phyloP scores from a whole-genome alignment of 805 yeast genomes.

The Metschnikowia dekortorum region DNA sequence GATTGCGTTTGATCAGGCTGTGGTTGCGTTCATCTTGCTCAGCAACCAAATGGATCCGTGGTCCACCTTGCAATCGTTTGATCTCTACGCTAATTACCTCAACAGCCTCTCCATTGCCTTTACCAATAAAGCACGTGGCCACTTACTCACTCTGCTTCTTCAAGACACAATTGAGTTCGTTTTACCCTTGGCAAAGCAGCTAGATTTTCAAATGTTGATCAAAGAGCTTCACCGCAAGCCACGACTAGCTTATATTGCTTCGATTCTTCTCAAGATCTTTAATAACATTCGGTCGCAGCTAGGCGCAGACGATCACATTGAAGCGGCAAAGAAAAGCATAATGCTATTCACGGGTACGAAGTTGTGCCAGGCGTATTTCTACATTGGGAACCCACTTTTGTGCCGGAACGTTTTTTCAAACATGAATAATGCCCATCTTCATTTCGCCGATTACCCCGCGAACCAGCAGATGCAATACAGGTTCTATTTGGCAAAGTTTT shows the following conservation, averaged over 20 bases:
- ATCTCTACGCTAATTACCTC: conserved; percentile 44
- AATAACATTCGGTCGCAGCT: conserved; percentile 53
- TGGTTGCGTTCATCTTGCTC: conserved; percentile 44
- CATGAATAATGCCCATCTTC: conserved; percentile 48
- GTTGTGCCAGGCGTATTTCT: conserved; percentile 54
- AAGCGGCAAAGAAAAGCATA: conserved; percentile 42
- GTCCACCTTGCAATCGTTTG: conserved; percentile 50
- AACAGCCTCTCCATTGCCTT: conserved; percentile 48
- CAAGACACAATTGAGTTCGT: conserved; percentile 33
- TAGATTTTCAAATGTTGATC: conserved; percentile 39
- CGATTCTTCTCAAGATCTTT: conserved; percentile 53
- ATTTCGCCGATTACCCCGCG: conserved; percentile 35
- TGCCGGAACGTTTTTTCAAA: conserved; percentile 62
- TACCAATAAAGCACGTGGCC: conserved; percentile 39
- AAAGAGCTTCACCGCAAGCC: conserved; percentile 40
- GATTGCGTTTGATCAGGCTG: conserved; percentile 43
- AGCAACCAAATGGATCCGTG: conserved; percentile 52
- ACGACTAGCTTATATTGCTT: conserved; percentile 47
- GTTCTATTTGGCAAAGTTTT: conserved; percentile 50
- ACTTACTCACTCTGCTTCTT: conserved; percentile 33
- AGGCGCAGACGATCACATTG: conserved; percentile 34
- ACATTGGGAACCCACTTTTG: conserved; percentile 49
- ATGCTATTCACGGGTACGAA: conserved; percentile 50
- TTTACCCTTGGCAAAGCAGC: conserved; percentile 41
- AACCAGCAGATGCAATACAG: conserved; percentile 50